Conservation (phyloP, 306 rosid genomes). For the Rosa lucieae region DNA sequence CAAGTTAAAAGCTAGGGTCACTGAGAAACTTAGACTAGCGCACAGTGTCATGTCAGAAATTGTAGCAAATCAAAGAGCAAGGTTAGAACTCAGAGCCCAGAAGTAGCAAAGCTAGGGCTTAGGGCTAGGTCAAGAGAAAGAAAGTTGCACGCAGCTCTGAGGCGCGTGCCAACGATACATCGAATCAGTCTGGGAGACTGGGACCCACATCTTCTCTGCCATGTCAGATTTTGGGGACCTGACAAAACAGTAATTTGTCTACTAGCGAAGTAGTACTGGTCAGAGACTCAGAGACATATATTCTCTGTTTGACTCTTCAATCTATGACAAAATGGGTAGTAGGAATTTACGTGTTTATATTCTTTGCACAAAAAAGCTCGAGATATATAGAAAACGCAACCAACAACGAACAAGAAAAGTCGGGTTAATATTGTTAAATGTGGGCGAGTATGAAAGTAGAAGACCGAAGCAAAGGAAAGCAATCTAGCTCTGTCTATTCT, state of each 20-base stretch:
- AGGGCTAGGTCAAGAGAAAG: not conserved
- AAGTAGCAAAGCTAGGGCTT: conserved; percentile 6
- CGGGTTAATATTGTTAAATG: not conserved
- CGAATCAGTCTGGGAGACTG: not conserved
- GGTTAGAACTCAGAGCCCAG: not conserved
- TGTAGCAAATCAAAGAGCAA: conserved; percentile 1
- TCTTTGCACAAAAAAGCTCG: not conserved
- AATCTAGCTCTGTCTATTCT: not conserved
- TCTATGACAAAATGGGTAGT: not conserved
- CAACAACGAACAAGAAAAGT: conserved; percentile 4
- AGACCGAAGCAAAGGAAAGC: conserved; percentile 2
- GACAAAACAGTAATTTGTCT: conserved; percentile 8
- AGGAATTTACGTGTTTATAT: not conserved
- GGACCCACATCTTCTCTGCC: not conserved
- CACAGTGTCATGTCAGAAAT: not conserved
- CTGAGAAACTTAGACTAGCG: not conserved
- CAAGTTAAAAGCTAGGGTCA: not conserved
- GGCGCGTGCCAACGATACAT: conserved; percentile 10
- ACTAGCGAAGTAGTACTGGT: not conserved
- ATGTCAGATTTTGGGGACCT: conserved; percentile 7
- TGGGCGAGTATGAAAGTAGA: conserved; percentile 8
- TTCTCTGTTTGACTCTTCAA: conserved; percentile 8
- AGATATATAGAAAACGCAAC: not conserved
- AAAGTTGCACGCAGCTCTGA: conserved; percentile 6
- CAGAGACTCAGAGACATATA: not conserved